Percentiles rank a stretch among this genome's conserved stretches.
These are phyloP conservation scores for Stemphylium beticola DNA, from an alignment of 2,329 filamentous ascomycete genomes.

Conservation along the genomic window DNA sequence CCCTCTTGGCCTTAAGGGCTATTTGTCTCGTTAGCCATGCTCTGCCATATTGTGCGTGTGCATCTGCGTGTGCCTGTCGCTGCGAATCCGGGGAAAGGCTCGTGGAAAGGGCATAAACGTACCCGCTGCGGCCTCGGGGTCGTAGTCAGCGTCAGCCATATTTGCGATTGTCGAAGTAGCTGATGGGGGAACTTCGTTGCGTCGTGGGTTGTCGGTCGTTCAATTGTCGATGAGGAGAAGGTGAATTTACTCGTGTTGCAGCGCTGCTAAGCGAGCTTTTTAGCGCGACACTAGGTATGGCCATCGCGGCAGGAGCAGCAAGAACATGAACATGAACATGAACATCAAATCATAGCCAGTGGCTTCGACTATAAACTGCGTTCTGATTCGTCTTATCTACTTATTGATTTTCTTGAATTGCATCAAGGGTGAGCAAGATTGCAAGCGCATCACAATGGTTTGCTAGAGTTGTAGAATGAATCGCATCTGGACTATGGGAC, in stretches of 20 bases:
- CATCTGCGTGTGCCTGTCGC: slow-evolving; percentile 3
- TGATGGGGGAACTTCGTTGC: slow-evolving; percentile 50
- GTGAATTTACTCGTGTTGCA: slow-evolving; percentile 12
- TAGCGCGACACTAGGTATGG: slow-evolving; percentile 10
- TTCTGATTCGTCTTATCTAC: too few relatives aligned
- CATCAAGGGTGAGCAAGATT: too few relatives aligned
- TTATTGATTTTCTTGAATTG: too few relatives aligned
- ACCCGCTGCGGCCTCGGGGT: slow-evolving; percentile 69
- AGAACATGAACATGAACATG: slow-evolving; percentile 1
- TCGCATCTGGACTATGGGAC: too few relatives aligned
- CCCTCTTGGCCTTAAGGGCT: slow-evolving; percentile 99
- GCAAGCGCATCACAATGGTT: too few relatives aligned
- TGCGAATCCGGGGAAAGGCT: slow-evolving; percentile 18
- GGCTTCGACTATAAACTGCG: too few relatives aligned
- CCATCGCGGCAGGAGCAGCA: slow-evolving; percentile 3
- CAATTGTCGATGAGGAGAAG: slow-evolving; percentile 35
- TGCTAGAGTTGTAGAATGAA: too few relatives aligned
- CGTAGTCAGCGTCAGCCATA: slow-evolving; percentile 91
- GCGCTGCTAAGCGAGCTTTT: slow-evolving; percentile 13
- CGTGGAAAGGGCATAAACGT: slow-evolving; percentile 47
- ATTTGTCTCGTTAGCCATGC: slow-evolving; percentile 38
- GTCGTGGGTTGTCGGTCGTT: slow-evolving; percentile 30
- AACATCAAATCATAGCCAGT: neutral
- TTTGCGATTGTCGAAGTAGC: slow-evolving; percentile 61
- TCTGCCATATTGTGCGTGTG: slow-evolving; percentile 17